Conservation (phyloP, 148 eudicot species). For the Rhododendron griersonianum region DNA sequence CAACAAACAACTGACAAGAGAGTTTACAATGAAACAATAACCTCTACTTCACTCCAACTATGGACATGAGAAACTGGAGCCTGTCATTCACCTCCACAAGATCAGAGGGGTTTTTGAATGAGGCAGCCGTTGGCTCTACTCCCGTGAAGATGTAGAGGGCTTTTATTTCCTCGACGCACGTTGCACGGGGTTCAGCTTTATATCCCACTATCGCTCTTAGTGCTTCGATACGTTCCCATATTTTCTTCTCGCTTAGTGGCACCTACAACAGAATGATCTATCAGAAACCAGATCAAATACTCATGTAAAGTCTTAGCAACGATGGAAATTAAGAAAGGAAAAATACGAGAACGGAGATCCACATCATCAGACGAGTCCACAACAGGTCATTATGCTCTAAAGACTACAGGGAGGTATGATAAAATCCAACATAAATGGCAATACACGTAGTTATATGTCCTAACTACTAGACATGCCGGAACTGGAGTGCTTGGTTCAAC, state of each 20-base stretch:
- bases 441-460: neutral
- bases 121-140: slow-evolving; percentile 53
- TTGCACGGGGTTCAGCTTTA: slow-evolving; percentile 26
- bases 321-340: neutral
- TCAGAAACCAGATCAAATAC: neutral
- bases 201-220: slow-evolving; percentile 64
- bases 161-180: slow-evolving; percentile 54
- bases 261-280: slow-evolving; percentile 24
- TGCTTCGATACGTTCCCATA: slow-evolving; percentile 60
- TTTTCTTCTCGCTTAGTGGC: slow-evolving; percentile 26
- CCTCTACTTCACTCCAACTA: slow-evolving; percentile 55
- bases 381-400: neutral
- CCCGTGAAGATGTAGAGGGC: slow-evolving; percentile 77
- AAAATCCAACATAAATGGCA: neutral
- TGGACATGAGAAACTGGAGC: slow-evolving; percentile 64
- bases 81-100: slow-evolving; percentile 36
- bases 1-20: neutral
- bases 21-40: slow-evolving; percentile 8
- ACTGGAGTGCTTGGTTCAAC: neutral
- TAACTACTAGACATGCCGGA: neutral
- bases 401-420: neutral
- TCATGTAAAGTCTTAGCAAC: neutral
- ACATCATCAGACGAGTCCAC: neutral
- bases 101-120: slow-evolving; percentile 26
- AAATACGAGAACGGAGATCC: neutral